Conservation (phyloP, 2,329 filamentous ascomycete genomes). For the Aspergillus pseudoterreus region DNA sequence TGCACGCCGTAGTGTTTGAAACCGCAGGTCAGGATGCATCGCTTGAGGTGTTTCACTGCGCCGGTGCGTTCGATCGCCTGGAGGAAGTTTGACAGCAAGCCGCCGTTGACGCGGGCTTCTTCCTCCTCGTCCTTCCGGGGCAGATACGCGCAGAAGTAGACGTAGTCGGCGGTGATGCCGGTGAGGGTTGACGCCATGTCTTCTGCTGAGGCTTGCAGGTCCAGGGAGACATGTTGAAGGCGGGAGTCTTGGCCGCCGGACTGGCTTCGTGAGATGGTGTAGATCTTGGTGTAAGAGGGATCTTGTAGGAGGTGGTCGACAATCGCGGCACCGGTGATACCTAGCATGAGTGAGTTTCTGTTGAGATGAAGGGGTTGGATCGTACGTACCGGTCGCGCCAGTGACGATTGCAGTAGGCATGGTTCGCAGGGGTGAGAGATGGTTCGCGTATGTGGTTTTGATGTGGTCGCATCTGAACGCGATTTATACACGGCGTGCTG, state of each 20-base stretch:
- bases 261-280: constrained; percentile 40
- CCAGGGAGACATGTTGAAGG: constrained; percentile 37
- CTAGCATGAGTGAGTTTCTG: constrained; percentile 16
- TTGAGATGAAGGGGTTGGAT: not conserved
- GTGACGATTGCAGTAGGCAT: constrained; percentile 30
- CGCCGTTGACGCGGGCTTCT: constrained; percentile 34
- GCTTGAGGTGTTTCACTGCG: constrained; percentile 41
- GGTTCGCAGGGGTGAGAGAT: not conserved
- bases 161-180: constrained; percentile 35
- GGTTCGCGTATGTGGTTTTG: too few relatives aligned
- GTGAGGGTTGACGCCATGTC: constrained; percentile 37
- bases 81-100: constrained; percentile 49
- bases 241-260: constrained; percentile 34
- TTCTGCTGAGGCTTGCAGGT: constrained; percentile 32
- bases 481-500: too few relatives aligned
- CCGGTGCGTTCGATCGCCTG: constrained; percentile 43
- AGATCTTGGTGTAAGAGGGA: constrained; percentile 34
- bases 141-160: constrained; percentile 46
- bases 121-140: constrained; percentile 35
- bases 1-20: constrained; percentile 55
- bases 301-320: constrained; percentile 36
- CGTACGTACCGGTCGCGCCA: constrained; percentile 25
- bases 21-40: constrained; percentile 49
- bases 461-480: too few relatives aligned
- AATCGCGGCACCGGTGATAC: constrained; percentile 41